Conservation (phyloP, 768 basidiomycete species). For the Sarcomyxa edulis region DNA sequence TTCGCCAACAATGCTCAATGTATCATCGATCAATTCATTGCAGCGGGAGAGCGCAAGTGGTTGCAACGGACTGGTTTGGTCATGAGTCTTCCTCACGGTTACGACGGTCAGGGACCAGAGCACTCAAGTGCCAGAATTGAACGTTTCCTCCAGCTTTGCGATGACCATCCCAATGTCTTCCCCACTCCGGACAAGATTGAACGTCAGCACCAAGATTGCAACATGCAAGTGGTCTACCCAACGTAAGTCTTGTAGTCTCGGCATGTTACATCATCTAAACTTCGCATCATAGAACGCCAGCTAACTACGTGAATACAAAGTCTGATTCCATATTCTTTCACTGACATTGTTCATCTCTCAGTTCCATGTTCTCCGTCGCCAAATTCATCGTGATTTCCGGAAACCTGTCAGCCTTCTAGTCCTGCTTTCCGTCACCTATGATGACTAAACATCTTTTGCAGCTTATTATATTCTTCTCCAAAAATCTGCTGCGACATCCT, state of each 20-base stretch:
- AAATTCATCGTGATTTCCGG: constrained; percentile 96
- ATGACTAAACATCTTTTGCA: constrained; percentile 19
- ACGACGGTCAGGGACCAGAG: constrained; percentile 97
- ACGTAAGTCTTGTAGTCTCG: constrained; percentile 49
- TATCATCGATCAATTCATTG: constrained; percentile 99
- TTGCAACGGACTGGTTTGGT: constrained; percentile 89
- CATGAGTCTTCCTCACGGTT: constrained; percentile 88
- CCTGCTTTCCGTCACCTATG: background rate
- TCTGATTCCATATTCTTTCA: background rate
- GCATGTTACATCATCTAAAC: background rate
- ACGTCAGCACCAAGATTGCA: constrained; percentile 97
- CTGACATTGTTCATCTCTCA: constrained; percentile 17
- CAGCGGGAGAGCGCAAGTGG: constrained; percentile 97
- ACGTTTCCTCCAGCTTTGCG: constrained; percentile 95
- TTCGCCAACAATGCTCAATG: constrained; percentile 97
- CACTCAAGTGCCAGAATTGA: constrained; percentile 95
- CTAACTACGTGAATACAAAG: constrained; percentile 71
- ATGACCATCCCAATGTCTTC: constrained; percentile 91
- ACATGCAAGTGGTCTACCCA: constrained; percentile 98
- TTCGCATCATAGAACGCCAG: constrained; percentile 63
- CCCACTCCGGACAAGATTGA: constrained; percentile 87
- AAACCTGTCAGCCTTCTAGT: constrained; percentile 65
- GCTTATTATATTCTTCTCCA: constrained; percentile 96
- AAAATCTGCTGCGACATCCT: constrained; percentile 93
- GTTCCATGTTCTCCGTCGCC: constrained; percentile 97